Conservation (phyloP, 305 asterid genomes). For the Ilex paraguariensis region DNA sequence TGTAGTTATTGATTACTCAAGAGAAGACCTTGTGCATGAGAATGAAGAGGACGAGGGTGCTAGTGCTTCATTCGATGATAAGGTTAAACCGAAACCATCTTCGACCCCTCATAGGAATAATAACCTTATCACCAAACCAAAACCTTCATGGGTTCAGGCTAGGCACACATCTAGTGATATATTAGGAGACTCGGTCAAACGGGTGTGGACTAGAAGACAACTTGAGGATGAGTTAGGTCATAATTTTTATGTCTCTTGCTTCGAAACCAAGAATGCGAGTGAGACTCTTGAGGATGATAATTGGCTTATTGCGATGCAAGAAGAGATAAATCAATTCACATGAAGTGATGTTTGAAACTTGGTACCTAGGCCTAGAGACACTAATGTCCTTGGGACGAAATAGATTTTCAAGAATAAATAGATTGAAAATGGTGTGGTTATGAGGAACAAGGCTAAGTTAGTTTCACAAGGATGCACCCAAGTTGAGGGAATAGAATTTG, state of each 20-base stretch:
- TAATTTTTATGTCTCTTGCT: background rate
- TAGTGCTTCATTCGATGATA: background rate
- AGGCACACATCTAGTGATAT: background rate
- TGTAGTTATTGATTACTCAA: background rate
- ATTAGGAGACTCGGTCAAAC: background rate
- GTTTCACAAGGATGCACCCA: background rate
- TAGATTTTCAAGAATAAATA: background rate
- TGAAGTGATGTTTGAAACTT: too few relatives aligned
- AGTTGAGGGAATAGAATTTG: background rate
- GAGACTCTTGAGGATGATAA: background rate
- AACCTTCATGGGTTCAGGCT: background rate
- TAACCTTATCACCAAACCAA: background rate
- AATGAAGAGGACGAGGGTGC: too few relatives aligned
- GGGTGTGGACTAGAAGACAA: background rate
- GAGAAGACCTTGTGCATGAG: background rate
- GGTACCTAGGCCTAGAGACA: too few relatives aligned
- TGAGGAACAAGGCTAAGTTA: background rate
- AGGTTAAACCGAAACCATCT: too few relatives aligned
- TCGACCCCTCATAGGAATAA: background rate
- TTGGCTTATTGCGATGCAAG: background rate
- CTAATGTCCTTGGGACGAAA: too few relatives aligned
- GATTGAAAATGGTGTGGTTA: background rate
- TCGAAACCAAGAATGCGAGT: background rate
- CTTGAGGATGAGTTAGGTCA: background rate
- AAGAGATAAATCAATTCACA: background rate